Evolutionary conservation across 1,284 basidiomycete species (phyloP).

Genomic region (Irpex lacteus): DNA sequence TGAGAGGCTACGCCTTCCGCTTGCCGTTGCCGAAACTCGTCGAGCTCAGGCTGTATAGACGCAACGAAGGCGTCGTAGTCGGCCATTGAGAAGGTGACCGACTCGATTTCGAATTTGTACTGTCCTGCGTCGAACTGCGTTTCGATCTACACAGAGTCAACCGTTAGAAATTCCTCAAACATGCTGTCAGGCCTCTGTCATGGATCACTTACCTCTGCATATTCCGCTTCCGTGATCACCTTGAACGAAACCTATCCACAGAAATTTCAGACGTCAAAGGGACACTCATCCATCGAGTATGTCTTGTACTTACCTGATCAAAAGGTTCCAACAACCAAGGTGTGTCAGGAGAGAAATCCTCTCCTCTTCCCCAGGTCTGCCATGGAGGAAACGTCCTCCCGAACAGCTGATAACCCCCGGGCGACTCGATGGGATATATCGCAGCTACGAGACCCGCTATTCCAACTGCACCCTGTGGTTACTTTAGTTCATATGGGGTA

Average conservation of each 20-base stretch:
- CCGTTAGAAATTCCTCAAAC: neutral
- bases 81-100: slow-evolving; percentile 49
- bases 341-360: slow-evolving; percentile 40
- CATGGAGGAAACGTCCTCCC: slow-evolving; percentile 58
- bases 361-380: slow-evolving; percentile 59
- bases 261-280: too few species aligned
- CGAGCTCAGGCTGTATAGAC: slow-evolving; percentile 41
- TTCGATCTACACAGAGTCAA: slow-evolving; percentile 40
- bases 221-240: slow-evolving; percentile 43
- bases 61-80: slow-evolving; percentile 46
- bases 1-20: slow-evolving; percentile 34
- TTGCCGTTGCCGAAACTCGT: slow-evolving; percentile 41
- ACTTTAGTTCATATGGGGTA: neutral
- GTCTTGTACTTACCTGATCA: slow-evolving; percentile 48
- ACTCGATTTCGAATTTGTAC: slow-evolving; percentile 58
- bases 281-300: neutral
- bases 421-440: slow-evolving; percentile 67
- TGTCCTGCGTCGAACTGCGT: slow-evolving; percentile 59
- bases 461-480: slow-evolving; percentile 55
- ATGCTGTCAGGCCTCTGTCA: neutral
- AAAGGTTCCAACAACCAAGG: slow-evolving; percentile 67
- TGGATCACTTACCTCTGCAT: slow-evolving; percentile 35
- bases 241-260: slow-evolving; percentile 42
- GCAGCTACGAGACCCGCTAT: slow-evolving; percentile 59
- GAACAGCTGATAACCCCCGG: slow-evolving; percentile 65